Conservation (phyloP, 202 grass and related monocot genomes). For the Zizania palustris region DNA sequence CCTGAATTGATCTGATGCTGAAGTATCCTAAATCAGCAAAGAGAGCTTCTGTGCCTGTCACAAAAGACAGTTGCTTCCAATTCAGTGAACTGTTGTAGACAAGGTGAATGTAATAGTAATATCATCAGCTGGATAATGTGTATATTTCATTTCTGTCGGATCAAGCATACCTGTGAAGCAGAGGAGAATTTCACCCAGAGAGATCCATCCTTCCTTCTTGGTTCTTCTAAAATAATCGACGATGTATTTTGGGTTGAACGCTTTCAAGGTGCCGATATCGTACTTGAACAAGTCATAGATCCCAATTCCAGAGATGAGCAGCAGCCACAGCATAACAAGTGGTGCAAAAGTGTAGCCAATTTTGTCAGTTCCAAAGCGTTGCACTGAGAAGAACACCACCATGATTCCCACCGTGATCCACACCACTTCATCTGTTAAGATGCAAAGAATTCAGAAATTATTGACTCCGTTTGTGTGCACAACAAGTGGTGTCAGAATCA, state of each 20-base stretch:
- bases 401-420: slow-evolving; percentile 63
- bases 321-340: slow-evolving; percentile 55
- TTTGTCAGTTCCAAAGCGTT: slow-evolving; percentile 70
- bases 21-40: slow-evolving; percentile 63
- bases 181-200: slow-evolving; percentile 72
- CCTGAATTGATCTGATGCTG: slow-evolving; percentile 56
- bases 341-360: slow-evolving; percentile 82
- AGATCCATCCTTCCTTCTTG: slow-evolving; percentile 74
- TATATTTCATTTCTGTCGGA: not conserved
- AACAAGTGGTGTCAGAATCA: not conserved
- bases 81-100: not conserved
- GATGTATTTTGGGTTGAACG: slow-evolving; percentile 80
- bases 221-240: slow-evolving; percentile 75
- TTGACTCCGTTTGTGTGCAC: not conserved
- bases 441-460: slow-evolving; percentile 7
- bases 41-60: slow-evolving; percentile 57
- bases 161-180: slow-evolving; percentile 60
- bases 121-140: not conserved
- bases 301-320: slow-evolving; percentile 66
- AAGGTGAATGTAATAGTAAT: not conserved
- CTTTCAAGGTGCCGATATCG: slow-evolving; percentile 53
- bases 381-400: slow-evolving; percentile 52
- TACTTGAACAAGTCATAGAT: slow-evolving; percentile 69
- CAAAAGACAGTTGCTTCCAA: not conserved
- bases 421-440: slow-evolving; percentile 49